Percentiles rank a stretch among this genome's conserved stretches.
These are phyloP conservation scores for Phytophthora brassicae DNA, from an alignment of 352 stramenopile species.

Conservation along the genomic window DNA sequence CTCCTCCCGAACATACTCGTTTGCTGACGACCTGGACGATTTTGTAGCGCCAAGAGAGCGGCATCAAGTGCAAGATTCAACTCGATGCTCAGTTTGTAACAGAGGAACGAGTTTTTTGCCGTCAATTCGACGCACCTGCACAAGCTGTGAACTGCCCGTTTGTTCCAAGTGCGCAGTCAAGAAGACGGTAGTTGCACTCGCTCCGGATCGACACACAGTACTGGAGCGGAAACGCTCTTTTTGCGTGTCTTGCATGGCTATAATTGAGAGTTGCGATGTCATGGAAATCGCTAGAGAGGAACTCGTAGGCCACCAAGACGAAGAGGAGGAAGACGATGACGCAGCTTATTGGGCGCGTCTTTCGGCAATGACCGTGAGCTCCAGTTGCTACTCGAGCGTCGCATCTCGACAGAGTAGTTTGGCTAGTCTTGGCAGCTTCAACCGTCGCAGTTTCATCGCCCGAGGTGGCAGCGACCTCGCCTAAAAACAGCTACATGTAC, in stretches of 20 bases:
- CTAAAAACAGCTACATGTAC: neutral
- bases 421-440: constrained; percentile 24
- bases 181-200: constrained; percentile 37
- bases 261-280: constrained; percentile 31
- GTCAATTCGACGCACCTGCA: constrained; percentile 30
- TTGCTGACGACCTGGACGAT: constrained; percentile 34
- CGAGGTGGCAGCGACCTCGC: constrained; percentile 21
- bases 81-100: constrained; percentile 26
- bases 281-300: constrained; percentile 37
- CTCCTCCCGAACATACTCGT: constrained; percentile 34
- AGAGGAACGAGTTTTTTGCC: constrained; percentile 28
- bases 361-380: constrained; percentile 30
- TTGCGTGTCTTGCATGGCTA: constrained; percentile 31
- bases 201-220: constrained; percentile 36
- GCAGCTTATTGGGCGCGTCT: constrained; percentile 24
- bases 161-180: constrained; percentile 44
- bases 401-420: constrained; percentile 32
- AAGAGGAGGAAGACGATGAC: constrained; percentile 26
- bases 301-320: constrained; percentile 21
- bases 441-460: constrained; percentile 14
- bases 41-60: constrained; percentile 21
- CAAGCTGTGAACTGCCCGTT: constrained; percentile 33
- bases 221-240: constrained; percentile 38
- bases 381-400: constrained; percentile 31
- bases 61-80: neutral